These are phyloP conservation scores for Lizonia empirigonia DNA, from an alignment of 2,329 filamentous ascomycete genomes.

Conservation along the genomic window DNA sequence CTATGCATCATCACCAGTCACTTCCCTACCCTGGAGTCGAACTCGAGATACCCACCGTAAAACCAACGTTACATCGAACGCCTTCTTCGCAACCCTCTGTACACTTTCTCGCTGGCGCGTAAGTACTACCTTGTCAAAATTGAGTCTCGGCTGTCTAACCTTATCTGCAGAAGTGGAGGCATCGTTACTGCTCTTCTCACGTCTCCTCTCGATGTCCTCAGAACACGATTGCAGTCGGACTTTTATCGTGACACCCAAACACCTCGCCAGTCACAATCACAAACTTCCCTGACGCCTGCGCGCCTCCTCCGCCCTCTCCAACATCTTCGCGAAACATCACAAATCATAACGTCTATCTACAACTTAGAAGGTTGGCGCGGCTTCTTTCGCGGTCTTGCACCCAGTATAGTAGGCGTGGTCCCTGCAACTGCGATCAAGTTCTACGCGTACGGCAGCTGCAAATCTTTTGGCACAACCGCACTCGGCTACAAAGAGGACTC, in stretches of 20 bases:
- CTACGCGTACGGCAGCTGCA: conserved; percentile 49
- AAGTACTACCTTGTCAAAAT: background rate
- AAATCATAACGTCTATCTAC: conserved; percentile 46
- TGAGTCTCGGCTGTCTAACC: background rate
- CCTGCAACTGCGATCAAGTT: conserved; percentile 50
- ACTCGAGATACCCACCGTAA: no score
- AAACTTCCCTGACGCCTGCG: no score
- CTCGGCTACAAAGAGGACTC: conserved; percentile 39
- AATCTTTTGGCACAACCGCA: conserved; percentile 40
- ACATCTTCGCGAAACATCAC: conserved; percentile 41
- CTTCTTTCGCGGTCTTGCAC: conserved; percentile 47
- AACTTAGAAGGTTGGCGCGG: conserved; percentile 47
- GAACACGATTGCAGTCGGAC: background rate
- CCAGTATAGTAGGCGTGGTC: conserved; percentile 49
- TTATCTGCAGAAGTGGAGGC: background rate
- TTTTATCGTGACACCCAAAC: background rate
- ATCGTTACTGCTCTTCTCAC: conserved; percentile 1
- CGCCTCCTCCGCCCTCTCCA: background rate
- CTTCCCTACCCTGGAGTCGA: no score
- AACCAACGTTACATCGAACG: no score
- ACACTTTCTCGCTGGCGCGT: background rate
- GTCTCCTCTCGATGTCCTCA: conserved; percentile 1
- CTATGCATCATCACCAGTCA: no score
- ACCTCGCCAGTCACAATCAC: no score
- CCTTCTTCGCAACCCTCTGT: background rate